Base-by-base conservation (phyloP, 306 rosid genomes). In the Sechiopsis laciniata region DNA sequence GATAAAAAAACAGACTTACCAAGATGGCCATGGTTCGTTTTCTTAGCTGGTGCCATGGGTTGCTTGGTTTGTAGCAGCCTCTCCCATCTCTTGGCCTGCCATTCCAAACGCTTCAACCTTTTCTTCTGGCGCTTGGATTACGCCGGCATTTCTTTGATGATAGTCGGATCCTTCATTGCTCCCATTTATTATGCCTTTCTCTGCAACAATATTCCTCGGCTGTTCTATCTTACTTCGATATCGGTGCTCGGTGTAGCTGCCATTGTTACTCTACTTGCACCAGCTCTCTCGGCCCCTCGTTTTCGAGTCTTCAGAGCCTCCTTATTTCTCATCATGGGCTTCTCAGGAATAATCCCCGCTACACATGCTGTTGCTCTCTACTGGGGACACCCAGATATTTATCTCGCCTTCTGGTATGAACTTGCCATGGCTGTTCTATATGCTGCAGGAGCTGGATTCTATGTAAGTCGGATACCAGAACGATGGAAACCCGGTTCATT, bases 41-140 rank as follows among this genome's bases (percentile, higher is more conserved):
- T 93, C 91, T 71, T 93, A 76, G 84, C 73, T 8, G 96, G 98
- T 26, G 96, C 90, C 59, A 88, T 93, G 97, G 80, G 89, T 6
- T 94, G 97, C 79, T 88, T 94, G 80, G 77, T 85, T 20, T 94
- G 87, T 84, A 94, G 97, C 70, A 71, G 90, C 48, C 53, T 90
- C 45, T 94, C 98, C 77, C 98, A 90, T 78, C 96, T 94, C 73
- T 72, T 93, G 0, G 94, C 90, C 19, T 88, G 97, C 70, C 98
- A 93, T 83, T 93, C 98, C 57, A 83, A 82, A 80, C 83, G 84
- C 82, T 90, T 74, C 75, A 87, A 76, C 82, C 79, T 83, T 21
- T 87, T 88, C 76, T 93, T 94, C 62, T 94, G 98, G 98, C 94
- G 95, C 55, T 68, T 94, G 19, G 98, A 94, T 59, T 94, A 94